A percentile compares a stretch with the other conserved stretches of the same genome.
Conservation (phyloP, 148 eudicot species). For the Simmondsia chinensis region DNA sequence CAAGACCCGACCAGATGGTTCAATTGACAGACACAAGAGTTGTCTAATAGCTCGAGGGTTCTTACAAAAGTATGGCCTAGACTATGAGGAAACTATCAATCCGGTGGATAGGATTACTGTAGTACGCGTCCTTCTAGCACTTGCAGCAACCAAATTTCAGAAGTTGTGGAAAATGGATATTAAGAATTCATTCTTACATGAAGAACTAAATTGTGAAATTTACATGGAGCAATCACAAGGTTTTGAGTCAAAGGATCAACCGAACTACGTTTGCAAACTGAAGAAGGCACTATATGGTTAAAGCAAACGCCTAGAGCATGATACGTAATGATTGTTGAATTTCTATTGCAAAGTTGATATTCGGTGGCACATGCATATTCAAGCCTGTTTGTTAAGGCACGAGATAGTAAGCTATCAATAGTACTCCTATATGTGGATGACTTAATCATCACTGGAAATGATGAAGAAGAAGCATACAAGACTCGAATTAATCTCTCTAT, state of each 20-base stretch:
- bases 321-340: slow-evolving; percentile 7
- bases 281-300: slow-evolving; percentile 7
- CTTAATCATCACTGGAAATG: slow-evolving; percentile 9
- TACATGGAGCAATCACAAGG: slow-evolving; percentile 2
- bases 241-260: too few species aligned
- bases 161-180: slow-evolving; percentile 3
- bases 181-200: slow-evolving; percentile 6
- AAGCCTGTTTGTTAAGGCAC: slow-evolving; percentile 3
- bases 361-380: neutral
- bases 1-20: neutral
- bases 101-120: too few species aligned
- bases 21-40: slow-evolving; percentile 7
- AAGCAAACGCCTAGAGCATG: slow-evolving; percentile 2
- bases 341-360: slow-evolving; percentile 1
- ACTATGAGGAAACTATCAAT: slow-evolving; percentile 11
- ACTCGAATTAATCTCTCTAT: slow-evolving; percentile 3
- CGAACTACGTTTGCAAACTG: slow-evolving; percentile 5
- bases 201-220: neutral
- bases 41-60: slow-evolving; percentile 9
- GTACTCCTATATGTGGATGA: slow-evolving; percentile 9
- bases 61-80: slow-evolving; percentile 7
- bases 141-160: slow-evolving; percentile 1
- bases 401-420: neutral
- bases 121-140: too few species aligned
- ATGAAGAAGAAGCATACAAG: neutral